phyloP scores from a whole-genome alignment of 2,329 filamentous ascomycete species.

The Cladosporium cucumerinum region DNA sequence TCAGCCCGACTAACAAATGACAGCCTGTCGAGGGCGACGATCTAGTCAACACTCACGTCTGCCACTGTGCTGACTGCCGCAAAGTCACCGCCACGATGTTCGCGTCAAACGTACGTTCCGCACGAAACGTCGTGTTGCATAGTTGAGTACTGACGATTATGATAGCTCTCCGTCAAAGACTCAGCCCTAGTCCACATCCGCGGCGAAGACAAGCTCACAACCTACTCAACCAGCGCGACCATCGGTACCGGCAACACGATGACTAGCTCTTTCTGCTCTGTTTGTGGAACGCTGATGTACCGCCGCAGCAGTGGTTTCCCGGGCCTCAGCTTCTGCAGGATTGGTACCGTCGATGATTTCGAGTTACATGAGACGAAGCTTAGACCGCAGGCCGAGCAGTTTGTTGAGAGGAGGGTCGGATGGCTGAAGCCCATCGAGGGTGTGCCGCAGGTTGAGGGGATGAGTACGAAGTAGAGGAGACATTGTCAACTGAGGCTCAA shows the following conservation, averaged over 20 bases:
- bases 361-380: conserved; percentile 55
- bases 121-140: too few relatives aligned
- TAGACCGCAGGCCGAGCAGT: conserved; percentile 38
- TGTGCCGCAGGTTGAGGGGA: conserved; percentile 23
- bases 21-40: conserved; percentile 44
- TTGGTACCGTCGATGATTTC: conserved; percentile 63
- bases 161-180: background rate
- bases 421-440: conserved; percentile 48
- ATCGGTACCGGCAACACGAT: conserved; percentile 50
- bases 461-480: conserved; percentile 5
- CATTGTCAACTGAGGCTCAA: too few relatives aligned
- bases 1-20: conserved; percentile 22
- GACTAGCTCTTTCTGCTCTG: conserved; percentile 60
- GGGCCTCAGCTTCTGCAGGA: conserved; percentile 48
- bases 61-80: conserved; percentile 59
- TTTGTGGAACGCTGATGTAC: conserved; percentile 61
- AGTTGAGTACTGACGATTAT: conserved; percentile 46
- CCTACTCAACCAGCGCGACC: conserved; percentile 47
- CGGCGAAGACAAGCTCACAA: conserved; percentile 50
- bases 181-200: conserved; percentile 41
- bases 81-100: conserved; percentile 63
- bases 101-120: conserved; percentile 45
- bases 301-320: conserved; percentile 47
- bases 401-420: conserved; percentile 47
- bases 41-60: conserved; percentile 53